Evolutionary conservation across 495 filamentous ascomycete species (phyloP).

Genomic region (Aspergillus conjunctus): DNA sequence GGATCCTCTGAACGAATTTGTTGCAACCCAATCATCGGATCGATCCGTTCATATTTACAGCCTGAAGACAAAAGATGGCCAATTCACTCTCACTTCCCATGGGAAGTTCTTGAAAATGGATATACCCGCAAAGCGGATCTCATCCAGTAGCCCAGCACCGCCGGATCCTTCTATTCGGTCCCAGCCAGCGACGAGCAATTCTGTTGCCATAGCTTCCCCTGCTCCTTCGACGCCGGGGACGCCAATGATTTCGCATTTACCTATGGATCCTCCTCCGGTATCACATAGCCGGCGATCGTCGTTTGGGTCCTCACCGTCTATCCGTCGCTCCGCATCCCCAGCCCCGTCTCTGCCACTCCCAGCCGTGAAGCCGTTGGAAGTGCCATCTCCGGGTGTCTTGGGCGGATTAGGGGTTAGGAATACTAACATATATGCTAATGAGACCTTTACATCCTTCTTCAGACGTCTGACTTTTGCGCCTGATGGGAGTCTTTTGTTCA

Average conservation of each 20-base stretch:
- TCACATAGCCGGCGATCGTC: conserved; percentile 93
- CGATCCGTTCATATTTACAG: conserved; percentile 97
- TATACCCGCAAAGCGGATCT: conserved; percentile 83
- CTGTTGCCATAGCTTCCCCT: conserved; percentile 73
- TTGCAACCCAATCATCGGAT: conserved; percentile 97
- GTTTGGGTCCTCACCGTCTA: conserved; percentile 84
- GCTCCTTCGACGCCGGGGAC: conserved; percentile 93
- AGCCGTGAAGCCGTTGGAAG: conserved; percentile 93
- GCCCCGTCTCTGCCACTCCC: conserved; percentile 92
- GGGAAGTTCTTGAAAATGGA: conserved; percentile 84
- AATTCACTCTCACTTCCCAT: conserved; percentile 82
- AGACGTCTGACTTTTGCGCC: conserved; percentile 90
- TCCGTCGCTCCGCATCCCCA: conserved; percentile 90
- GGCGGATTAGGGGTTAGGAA: conserved; percentile 72
- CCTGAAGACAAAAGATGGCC: conserved; percentile 93
- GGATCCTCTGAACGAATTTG: conserved; percentile 97
- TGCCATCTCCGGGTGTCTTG: conserved; percentile 69
- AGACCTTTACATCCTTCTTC: conserved; percentile 97
- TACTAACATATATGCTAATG: conserved; percentile 91
- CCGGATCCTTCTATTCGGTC: conserved; percentile 66
- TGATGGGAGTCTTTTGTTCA: conserved; percentile 92
- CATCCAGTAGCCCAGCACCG: conserved; percentile 90
- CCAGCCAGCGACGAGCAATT: conserved; percentile 59
- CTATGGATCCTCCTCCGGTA: conserved; percentile 95
- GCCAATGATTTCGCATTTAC: conserved; percentile 81